Evolutionary conservation across 108 stramenopile species (phyloP).

Genomic region (Phaeodactylum tricornutum): DNA sequence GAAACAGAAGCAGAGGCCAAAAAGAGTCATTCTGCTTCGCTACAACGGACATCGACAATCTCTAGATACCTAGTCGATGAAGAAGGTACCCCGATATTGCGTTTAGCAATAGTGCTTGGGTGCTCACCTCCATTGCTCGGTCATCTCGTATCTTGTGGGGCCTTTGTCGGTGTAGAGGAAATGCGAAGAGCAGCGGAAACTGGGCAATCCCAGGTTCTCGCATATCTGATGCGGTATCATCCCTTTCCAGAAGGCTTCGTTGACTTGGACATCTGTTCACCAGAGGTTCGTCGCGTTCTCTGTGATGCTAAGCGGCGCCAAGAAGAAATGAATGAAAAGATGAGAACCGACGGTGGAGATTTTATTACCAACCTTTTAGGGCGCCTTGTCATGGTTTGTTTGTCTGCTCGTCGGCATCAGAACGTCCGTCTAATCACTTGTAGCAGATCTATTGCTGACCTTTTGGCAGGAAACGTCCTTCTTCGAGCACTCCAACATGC

Average conservation of each 20-base stretch:
- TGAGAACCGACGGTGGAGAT: constrained; percentile 15
- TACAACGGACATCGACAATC: constrained; percentile 7
- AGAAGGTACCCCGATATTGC: constrained; percentile 25
- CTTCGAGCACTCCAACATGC: constrained; percentile 12
- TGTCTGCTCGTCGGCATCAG: constrained; percentile 9
- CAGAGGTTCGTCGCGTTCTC: constrained; percentile 13
- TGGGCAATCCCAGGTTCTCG: constrained; percentile 17
- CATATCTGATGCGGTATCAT: constrained; percentile 17
- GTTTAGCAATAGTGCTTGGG: constrained; percentile 29
- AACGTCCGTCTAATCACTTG: constrained; percentile 8
- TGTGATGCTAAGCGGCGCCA: constrained; percentile 17
- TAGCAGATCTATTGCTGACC: constrained; percentile 4
- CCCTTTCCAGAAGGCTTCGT: constrained; percentile 20
- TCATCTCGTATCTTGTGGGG: constrained; percentile 19
- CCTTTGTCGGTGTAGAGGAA: constrained; percentile 16
- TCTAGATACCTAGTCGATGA: constrained; percentile 17
- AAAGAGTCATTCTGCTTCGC: background rate
- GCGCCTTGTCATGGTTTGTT: constrained; percentile 11
- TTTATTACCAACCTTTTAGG: constrained; percentile 11
- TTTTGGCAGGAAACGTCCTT: constrained; percentile 19
- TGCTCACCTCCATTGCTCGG: constrained; percentile 15
- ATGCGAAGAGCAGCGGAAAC: constrained; percentile 15
- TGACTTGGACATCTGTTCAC: constrained; percentile 17
- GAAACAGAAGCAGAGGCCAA: constrained; percentile 2
- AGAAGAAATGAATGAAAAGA: constrained; percentile 7